Base-by-base conservation (phyloP, 192 early-diverging fungal genomes). In the Chytriomyces sp. region DNA sequence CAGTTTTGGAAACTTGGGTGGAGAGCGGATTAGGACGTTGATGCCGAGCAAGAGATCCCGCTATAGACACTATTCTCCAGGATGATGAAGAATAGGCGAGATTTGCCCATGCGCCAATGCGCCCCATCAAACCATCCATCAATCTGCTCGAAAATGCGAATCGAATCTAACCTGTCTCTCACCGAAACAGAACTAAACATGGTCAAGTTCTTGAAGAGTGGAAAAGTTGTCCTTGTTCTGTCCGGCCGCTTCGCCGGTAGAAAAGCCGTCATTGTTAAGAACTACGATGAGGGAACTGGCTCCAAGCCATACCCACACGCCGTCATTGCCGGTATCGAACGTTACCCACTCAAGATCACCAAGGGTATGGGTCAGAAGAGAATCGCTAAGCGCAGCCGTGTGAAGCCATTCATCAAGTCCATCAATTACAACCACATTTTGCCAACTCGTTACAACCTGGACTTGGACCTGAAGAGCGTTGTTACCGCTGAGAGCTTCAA, bases 401-500 rank as follows among this genome's bases (percentile, higher is more conserved):
- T 99, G 83, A 98, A 98, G 96, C 92, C 97, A 81, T 99, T 99
- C 91, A 89, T 99, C 87, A 97, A 98, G 91, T 87, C 90, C 74
- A 86, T 99, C 87, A 99, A 99, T 95, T 98, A 95, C 93, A 94
- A 97, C 85, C 98, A 99, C 91, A 82, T 99, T 74, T 97, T 99
- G 96, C 98, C 98, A 84, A 99, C 98, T 81, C 92, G 98, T 86
- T 98, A 98, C 87, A 94, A 91, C 90, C 89, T 98, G 69, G 97
- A 99, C 86, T 89, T 99, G 61, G 97, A 95, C 79, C 88, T 97
- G 80, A 97, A 99, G 93, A 85, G 88, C 65, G 91, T 90, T 45
- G 88, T 98, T 79, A 88, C 93, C 73, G 83, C 86, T 77, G 95
- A 98, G 77, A 89, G 91, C 79, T 92, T 98, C 91, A 94, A 95